Evolutionary conservation across 2,329 filamentous ascomycete genomes (phyloP).

Genomic region (Botrytis cinerea): DNA sequence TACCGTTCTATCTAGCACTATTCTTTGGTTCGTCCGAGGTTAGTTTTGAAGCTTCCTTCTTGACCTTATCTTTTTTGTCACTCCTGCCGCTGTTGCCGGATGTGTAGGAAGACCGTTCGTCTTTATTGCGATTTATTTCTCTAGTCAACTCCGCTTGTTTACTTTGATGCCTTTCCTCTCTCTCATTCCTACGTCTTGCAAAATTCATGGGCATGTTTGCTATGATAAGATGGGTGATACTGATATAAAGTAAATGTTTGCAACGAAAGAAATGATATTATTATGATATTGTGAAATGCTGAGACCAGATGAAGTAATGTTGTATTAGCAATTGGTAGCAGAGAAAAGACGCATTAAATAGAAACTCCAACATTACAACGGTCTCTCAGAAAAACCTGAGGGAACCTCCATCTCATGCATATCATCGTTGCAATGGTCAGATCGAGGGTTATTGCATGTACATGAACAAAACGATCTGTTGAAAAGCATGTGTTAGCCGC

Average conservation of each 20-base stretch:
- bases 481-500: background rate
- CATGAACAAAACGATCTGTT: background rate
- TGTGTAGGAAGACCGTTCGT: background rate
- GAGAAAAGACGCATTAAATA: background rate
- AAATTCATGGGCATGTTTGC: background rate
- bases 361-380: background rate
- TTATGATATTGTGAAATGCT: background rate
- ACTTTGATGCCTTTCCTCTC: rapidly evolving
- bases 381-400: background rate
- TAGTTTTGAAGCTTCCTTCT: too few relatives aligned
- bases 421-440: background rate
- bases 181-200: background rate
- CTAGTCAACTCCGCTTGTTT: background rate
- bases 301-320: background rate
- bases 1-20: too few relatives aligned
- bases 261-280: background rate
- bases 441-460: background rate
- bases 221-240: background rate
- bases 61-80: background rate
- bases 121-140: background rate
- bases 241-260: background rate
- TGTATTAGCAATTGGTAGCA: background rate
- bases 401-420: background rate
- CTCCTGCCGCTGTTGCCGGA: background rate
- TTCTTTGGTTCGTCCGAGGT: too few relatives aligned